Base-by-base conservation (phyloP, 2,329 filamentous ascomycete genomes). In the Cladosporium cucumerinum region DNA sequence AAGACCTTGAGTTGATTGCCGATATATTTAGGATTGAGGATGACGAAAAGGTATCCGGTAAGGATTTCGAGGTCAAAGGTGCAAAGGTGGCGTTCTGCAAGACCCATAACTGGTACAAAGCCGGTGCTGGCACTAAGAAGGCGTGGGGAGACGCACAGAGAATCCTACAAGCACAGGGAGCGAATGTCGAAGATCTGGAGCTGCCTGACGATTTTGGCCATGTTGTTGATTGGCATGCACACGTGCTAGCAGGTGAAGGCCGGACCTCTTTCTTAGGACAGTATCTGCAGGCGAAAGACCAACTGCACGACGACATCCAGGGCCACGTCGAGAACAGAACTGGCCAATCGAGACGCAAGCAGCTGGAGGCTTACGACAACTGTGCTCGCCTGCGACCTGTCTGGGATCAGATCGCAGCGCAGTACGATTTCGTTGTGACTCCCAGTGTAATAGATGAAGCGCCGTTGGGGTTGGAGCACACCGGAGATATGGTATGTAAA, bases 371-470 rank as follows among this genome's bases (percentile, higher is more conserved):
- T 0, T 84, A 84, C 49, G 86, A 89, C 67, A 76, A 78, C 0
- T 80, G 85, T n/a, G 84, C 85, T 0, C 78, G 78, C 0, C 75
- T 87, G 23, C 75, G 87, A 34, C 85, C 86, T 0, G 76, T 80
- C 21, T 81, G 85, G 7, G 87, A 89, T 69, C 76, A 73, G 1
- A 79, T 89, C 5, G 80, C 82, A 0, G 73, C 74, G 0, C 71
- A 75, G n/a, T 89, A 87, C 65, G 82, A 80, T 21, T 85, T 84
- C 0, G 78, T 89, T 0, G 69, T 90, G 7, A 83, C 81, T 0
- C 87, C 87, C 0, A 88, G 86, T 69, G 84, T 83, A 0, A 69
- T 82, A 0, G 87, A 87, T 62, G 86, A 87, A 68, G 87, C 87
- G 0, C 86, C 87, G 0, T 64, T 81, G 0, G 87, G 86, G 0